These are phyloP conservation scores for Kazachstania kunashirensis DNA, from an alignment of 805 yeast species.

Conservation along the genomic window DNA sequence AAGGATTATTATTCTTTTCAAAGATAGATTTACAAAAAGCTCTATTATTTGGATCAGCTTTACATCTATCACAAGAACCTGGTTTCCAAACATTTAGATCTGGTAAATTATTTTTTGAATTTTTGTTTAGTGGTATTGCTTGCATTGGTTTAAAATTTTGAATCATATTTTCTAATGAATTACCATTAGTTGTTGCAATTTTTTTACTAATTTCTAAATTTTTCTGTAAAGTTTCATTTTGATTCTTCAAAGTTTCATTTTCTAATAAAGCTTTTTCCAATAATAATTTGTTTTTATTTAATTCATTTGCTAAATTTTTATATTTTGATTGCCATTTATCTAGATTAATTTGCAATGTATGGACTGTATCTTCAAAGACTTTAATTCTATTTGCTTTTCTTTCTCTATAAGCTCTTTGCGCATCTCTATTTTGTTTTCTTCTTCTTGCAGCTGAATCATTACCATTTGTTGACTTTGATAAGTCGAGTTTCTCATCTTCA, in stretches of 20 bases:
- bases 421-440: conserved; percentile 89
- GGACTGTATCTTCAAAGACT: conserved; percentile 51
- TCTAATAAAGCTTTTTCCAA: background rate
- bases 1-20: background rate
- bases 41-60: conserved; percentile 2
- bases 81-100: conserved; percentile 1
- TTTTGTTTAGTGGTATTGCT: conserved; percentile 37
- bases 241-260: background rate
- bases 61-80: conserved; percentile 3
- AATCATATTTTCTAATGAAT: conserved; percentile 27
- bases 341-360: conserved; percentile 34
- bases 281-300: conserved; percentile 32
- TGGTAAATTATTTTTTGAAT: background rate
- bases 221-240: background rate
- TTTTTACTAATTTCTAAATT: background rate
- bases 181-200: background rate
- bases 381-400: conserved; percentile 75
- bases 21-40: conserved; percentile 4
- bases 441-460: conserved; percentile 43
- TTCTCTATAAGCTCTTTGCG: conserved; percentile 85
- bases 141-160: conserved; percentile 47
- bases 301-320: conserved; percentile 10
- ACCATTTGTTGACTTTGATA: too few species aligned
- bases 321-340: conserved; percentile 55
- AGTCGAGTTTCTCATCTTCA: background rate